Evolutionary conservation across 768 basidiomycete species (phyloP).

Genomic region (Suillus luteus): DNA sequence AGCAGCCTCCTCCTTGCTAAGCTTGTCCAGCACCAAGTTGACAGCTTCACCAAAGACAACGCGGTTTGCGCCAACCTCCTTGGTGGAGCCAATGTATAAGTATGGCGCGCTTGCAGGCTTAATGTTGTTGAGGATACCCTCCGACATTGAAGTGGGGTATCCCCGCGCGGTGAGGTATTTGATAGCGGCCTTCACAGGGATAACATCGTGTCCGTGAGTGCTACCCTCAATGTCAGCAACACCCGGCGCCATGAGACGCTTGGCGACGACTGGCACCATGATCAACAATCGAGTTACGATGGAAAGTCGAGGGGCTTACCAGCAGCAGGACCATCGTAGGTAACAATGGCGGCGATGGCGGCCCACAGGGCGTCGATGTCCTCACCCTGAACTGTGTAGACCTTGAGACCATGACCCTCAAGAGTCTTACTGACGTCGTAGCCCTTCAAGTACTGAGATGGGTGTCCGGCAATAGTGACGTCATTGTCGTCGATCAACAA

Average conservation of each 20-base stretch:
- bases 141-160: constrained; percentile 47
- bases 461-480: constrained; percentile 91
- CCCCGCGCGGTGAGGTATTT: constrained; percentile 71
- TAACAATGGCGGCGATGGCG: constrained; percentile 57
- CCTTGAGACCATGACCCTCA: constrained; percentile 80
- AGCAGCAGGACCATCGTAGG: constrained; percentile 75
- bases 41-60: constrained; percentile 87
- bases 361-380: constrained; percentile 78
- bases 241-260: constrained; percentile 69
- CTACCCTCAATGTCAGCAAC: constrained; percentile 78
- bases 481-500: constrained; percentile 89
- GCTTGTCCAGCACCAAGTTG: constrained; percentile 70
- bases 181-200: constrained; percentile 78
- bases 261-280: constrained; percentile 56
- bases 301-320: constrained; percentile 39
- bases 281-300: background rate
- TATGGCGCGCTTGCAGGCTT: constrained; percentile 58
- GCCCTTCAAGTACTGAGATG: constrained; percentile 82
- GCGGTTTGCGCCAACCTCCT: constrained; percentile 79
- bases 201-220: constrained; percentile 82
- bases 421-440: constrained; percentile 73
- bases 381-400: constrained; percentile 73
- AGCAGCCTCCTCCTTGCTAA: constrained; percentile 75
- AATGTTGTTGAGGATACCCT: constrained; percentile 62
- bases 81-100: constrained; percentile 68